Conservation (phyloP, 305 asterid genomes). For the Solanum hybrid region DNA sequence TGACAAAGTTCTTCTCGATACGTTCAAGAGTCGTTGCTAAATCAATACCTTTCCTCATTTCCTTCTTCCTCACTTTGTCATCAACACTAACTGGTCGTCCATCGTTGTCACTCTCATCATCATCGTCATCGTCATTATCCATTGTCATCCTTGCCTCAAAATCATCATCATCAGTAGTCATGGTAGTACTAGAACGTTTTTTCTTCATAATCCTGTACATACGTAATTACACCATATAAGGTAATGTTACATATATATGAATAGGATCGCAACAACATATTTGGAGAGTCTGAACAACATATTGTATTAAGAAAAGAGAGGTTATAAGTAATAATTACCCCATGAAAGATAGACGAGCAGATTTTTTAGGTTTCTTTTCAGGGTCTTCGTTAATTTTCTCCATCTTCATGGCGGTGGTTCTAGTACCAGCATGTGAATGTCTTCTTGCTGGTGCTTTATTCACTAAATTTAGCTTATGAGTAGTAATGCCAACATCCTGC, state of each 20-base stretch:
- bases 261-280: background rate
- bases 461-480: slow-evolving; percentile 21
- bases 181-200: slow-evolving; percentile 36
- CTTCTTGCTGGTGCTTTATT: slow-evolving; percentile 49
- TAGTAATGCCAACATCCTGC: slow-evolving; percentile 10
- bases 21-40: slow-evolving; percentile 98
- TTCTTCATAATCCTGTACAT: slow-evolving; percentile 52
- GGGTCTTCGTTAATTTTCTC: slow-evolving; percentile 63
- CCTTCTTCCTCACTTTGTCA: slow-evolving; percentile 88
- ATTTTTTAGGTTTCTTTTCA: slow-evolving; percentile 46
- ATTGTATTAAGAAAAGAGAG: background rate
- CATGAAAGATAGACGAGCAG: slow-evolving; percentile 66
- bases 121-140: slow-evolving; percentile 34
- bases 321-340: slow-evolving; percentile 22
- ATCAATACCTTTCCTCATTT: slow-evolving; percentile 98
- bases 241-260: background rate
- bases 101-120: slow-evolving; percentile 44
- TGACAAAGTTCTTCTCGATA: slow-evolving; percentile 92
- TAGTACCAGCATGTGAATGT: slow-evolving; percentile 76
- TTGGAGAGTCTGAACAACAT: background rate
- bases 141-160: slow-evolving; percentile 30
- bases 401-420: slow-evolving; percentile 34
- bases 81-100: slow-evolving; percentile 82
- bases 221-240: background rate
- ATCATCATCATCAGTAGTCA: slow-evolving; percentile 15